Base-by-base conservation (phyloP, 2,329 filamentous ascomycete genomes). In the Beauveria rudraprayagi region DNA sequence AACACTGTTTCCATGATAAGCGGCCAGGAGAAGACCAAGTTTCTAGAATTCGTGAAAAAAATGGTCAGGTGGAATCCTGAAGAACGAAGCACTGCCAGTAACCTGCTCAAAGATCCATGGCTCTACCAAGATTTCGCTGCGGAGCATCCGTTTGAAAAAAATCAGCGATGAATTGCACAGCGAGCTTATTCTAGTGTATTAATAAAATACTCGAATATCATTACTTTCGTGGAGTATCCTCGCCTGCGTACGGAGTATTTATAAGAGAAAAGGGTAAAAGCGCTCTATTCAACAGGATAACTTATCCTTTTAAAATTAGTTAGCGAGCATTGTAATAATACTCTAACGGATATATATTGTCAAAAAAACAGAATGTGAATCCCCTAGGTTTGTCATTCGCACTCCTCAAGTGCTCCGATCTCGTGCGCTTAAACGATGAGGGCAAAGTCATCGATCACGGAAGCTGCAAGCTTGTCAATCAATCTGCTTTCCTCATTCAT, bases 371-470 rank as follows among this genome's bases (percentile, higher is more conserved):
- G 28, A 28, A 28, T 26, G 83, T 89, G 5, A 88, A 88, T 65
- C 86, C 85, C 0, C 85, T 88, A 61, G 84, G 84, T 10, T 78
- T 83, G 1, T 78, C 83, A 3, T 88, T 87, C 72, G 81, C 81
- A 9, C 75, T 84, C 59, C 82, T 89, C 48, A 86, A 83, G 61
- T 78, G 80, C 0, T 86, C 83, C 0, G 85, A 90, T 65, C 77
- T 90, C n/a, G 88, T 90, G 59, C 82, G 81, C 17, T 86, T 90
- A 1, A 78, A 87, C 66, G 77, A 83, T 56, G 70, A 79, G 0
- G 87, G 87, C 2, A 73, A 83, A 26, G 79, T 89, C 26, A 80
- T 90, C 37, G 86, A 83, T 11, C 86, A 86, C 3, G 86, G 86
- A 0, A 56, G 66, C n/a, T 71, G 72, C 51, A 66, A 69, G 19